phyloP scores from a whole-genome alignment of 2,329 filamentous ascomycete genomes.

The Talaromyces sp. region DNA sequence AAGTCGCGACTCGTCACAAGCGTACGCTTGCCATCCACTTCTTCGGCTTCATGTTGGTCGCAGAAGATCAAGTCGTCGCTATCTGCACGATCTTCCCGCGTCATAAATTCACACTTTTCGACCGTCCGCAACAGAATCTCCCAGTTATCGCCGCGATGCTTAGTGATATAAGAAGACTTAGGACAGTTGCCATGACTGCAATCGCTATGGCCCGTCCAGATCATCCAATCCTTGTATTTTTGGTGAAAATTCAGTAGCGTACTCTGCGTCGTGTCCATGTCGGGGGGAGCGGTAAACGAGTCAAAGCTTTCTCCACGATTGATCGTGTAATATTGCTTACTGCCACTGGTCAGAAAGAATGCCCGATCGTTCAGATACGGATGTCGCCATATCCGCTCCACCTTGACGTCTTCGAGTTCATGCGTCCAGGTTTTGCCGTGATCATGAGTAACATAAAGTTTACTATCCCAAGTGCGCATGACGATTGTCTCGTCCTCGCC shows the following conservation, averaged over 20 bases:
- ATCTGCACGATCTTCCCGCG: slow-evolving; percentile 54
- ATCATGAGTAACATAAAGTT: slow-evolving; percentile 72
- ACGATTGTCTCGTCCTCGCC: slow-evolving; percentile 70
- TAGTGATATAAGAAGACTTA: slow-evolving; percentile 69
- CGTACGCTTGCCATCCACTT: slow-evolving; percentile 60
- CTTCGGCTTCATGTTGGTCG: slow-evolving; percentile 60
- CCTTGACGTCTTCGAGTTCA: slow-evolving; percentile 61
- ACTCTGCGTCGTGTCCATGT: slow-evolving; percentile 46
- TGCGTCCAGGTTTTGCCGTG: slow-evolving; percentile 84
- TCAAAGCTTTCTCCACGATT: slow-evolving; percentile 73
- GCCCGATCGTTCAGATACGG: slow-evolving; percentile 77
- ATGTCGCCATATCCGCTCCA: slow-evolving; percentile 72
- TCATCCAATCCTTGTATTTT: slow-evolving; percentile 79
- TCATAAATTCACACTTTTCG: slow-evolving; percentile 81
- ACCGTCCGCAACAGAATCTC: slow-evolving; percentile 69
- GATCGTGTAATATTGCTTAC: slow-evolving; percentile 72
- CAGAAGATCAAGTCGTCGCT: slow-evolving; percentile 63
- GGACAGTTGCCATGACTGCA: slow-evolving; percentile 65
- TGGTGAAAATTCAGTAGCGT: slow-evolving; percentile 76
- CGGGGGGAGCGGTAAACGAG: slow-evolving; percentile 66
- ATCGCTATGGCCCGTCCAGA: slow-evolving; percentile 74
- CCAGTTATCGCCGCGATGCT: slow-evolving; percentile 77
- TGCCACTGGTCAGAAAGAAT: slow-evolving; percentile 72
- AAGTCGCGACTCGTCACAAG: slow-evolving; percentile 76
- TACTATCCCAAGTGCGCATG: slow-evolving; percentile 55